These are phyloP conservation scores for Lasiosphaeriaceae sp. DNA, from an alignment of 495 filamentous ascomycete species.

Conservation along the genomic window DNA sequence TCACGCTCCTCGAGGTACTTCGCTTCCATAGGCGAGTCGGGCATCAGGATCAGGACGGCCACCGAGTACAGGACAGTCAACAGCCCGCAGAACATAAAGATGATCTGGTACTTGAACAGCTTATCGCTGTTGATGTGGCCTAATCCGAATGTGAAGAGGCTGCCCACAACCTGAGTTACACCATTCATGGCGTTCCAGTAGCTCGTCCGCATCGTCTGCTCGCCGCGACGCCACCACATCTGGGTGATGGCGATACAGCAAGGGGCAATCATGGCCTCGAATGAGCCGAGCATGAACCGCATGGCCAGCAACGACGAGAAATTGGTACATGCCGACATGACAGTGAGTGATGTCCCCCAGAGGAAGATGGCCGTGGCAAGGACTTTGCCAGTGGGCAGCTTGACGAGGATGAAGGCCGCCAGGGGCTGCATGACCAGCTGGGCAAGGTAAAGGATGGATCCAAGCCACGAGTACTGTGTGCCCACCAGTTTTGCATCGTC, in stretches of 20 bases:
- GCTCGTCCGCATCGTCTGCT: constrained; percentile 48
- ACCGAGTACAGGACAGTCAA: constrained; percentile 41
- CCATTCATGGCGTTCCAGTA: constrained; percentile 54
- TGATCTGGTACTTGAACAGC: constrained; percentile 56
- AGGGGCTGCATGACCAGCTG: constrained; percentile 44
- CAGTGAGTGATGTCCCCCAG: constrained; percentile 37
- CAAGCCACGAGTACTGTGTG: constrained; percentile 45
- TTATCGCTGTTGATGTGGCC: constrained; percentile 52
- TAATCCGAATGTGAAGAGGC: constrained; percentile 55
- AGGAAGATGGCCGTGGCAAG: constrained; percentile 36
- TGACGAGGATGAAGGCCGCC: constrained; percentile 46
- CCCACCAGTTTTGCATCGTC: constrained; percentile 46
- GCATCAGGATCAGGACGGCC: constrained; percentile 45
- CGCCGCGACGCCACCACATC: constrained; percentile 52
- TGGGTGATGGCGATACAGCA: constrained; percentile 49
- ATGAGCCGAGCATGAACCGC: constrained; percentile 39
- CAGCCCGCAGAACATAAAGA: constrained; percentile 53
- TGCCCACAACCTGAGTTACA: constrained; percentile 43
- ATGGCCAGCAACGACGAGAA: constrained; percentile 43
- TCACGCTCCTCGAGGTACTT: constrained; percentile 57
- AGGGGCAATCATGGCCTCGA: constrained; percentile 45
- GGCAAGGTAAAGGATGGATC: constrained; percentile 42
- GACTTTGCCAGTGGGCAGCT: constrained; percentile 45
- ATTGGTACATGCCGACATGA: constrained; percentile 38
- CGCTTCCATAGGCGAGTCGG: constrained; percentile 56